Conservation (phyloP, 805 yeast genomes). For the Metschnikowia matae region DNA sequence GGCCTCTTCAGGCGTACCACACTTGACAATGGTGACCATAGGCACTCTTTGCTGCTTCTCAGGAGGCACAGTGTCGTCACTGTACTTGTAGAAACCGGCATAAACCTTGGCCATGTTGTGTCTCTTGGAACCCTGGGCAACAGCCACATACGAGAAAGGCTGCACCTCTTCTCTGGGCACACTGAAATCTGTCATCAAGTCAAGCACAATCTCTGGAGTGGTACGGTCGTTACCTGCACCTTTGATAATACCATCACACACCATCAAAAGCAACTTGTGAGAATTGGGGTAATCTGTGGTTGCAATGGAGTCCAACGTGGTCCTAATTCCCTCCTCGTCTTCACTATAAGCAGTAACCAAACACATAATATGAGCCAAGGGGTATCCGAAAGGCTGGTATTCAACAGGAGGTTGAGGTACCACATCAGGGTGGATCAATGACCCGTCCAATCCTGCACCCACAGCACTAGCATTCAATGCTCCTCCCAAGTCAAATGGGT, state of each 20-base stretch:
- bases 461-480: slow-evolving; percentile 18
- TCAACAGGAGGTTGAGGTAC: slow-evolving; percentile 89
- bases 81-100: slow-evolving; percentile 88
- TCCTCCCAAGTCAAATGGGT: slow-evolving; percentile 29
- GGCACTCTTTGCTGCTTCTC: slow-evolving; percentile 88
- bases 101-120: slow-evolving; percentile 98
- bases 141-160: slow-evolving; percentile 89
- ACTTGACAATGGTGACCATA: slow-evolving; percentile 70
- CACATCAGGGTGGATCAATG: slow-evolving; percentile 66
- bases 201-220: slow-evolving; percentile 86
- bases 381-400: slow-evolving; percentile 71
- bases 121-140: slow-evolving; percentile 88
- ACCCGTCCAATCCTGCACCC: slow-evolving; percentile 50
- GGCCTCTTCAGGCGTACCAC: slow-evolving; percentile 82
- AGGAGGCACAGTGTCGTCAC: slow-evolving; percentile 65
- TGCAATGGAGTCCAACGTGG: slow-evolving; percentile 89
- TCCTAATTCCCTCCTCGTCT: slow-evolving; percentile 78
- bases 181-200: slow-evolving; percentile 73
- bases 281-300: slow-evolving; percentile 95
- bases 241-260: slow-evolving; percentile 92
- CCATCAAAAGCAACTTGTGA: slow-evolving; percentile 77
- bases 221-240: slow-evolving; percentile 87
- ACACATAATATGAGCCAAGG: slow-evolving; percentile 48
- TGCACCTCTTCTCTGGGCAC: slow-evolving; percentile 70
- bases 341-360: slow-evolving; percentile 92